Conservation (phyloP, 208 protist genomes). For the Wallacemonas sp. region DNA sequence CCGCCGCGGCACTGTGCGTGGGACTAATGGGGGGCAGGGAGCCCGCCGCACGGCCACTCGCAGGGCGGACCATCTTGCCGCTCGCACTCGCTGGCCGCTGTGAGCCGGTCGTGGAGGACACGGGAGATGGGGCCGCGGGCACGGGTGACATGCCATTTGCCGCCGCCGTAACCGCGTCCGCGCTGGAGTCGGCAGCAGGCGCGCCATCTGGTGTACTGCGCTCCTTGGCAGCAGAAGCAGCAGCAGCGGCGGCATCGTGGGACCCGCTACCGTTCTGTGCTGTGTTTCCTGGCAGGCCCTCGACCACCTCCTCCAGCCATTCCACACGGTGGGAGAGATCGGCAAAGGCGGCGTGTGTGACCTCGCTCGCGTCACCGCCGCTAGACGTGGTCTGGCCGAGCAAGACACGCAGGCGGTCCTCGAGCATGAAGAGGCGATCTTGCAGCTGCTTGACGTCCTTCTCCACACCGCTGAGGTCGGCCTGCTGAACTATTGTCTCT, state of each 20-base stretch:
- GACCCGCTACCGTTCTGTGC: neutral
- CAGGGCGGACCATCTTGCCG: neutral
- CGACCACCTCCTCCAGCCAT: constrained; percentile 48
- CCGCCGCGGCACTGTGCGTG: constrained; percentile 6
- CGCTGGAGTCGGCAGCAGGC: neutral
- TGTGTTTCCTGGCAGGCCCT: constrained; percentile 23
- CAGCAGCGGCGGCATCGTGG: neutral
- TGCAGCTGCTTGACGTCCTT: constrained; percentile 31
- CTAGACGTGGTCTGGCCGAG: constrained; percentile 21
- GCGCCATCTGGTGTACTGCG: neutral
- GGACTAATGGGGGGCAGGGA: constrained; percentile 26
- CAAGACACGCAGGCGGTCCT: constrained; percentile 51
- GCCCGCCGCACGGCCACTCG: neutral
- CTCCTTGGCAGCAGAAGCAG: constrained; percentile 2
- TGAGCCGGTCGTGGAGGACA: neutral
- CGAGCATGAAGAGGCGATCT: constrained; percentile 42
- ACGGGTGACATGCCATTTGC: neutral
- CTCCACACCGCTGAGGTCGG: constrained; percentile 19
- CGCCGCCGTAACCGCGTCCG: neutral
- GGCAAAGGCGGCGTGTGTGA: constrained; percentile 27
- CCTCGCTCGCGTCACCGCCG: constrained; percentile 12
- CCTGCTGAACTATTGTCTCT: neutral
- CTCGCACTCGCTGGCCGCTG: constrained; percentile 1
- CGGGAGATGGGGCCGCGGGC: neutral
- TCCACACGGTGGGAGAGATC: constrained; percentile 51